A percentile compares a stretch with the other conserved stretches of the same genome.
phyloP scores from a whole-genome alignment of 176 grass and related monocot genomes.

The Juncus inflexus region DNA sequence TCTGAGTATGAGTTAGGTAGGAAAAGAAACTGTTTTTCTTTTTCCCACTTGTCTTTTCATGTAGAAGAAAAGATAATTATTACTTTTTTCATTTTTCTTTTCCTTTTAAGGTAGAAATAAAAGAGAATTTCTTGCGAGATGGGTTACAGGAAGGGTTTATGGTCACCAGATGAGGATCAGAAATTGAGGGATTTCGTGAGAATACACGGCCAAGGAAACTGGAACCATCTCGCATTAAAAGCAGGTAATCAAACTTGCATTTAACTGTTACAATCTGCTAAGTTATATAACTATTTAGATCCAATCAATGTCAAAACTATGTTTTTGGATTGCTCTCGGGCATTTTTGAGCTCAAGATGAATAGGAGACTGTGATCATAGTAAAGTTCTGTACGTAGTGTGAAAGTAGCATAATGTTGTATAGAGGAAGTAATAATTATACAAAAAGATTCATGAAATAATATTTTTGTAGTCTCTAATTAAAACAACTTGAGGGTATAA shows the following conservation, averaged over 20 bases:
- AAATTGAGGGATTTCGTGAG: slow-evolving; percentile 62
- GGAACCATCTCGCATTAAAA: slow-evolving; percentile 52
- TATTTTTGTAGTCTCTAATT: too few relatives aligned
- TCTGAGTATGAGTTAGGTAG: too few relatives aligned
- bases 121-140: slow-evolving; percentile 12
- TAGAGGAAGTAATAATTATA: too few relatives aligned
- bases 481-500: too few relatives aligned
- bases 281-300: slow-evolving; percentile 7
- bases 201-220: slow-evolving; percentile 55
- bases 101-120: too few relatives aligned
- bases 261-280: background rate
- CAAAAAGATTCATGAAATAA: too few relatives aligned
- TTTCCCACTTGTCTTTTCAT: too few relatives aligned
- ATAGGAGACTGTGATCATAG: background rate
- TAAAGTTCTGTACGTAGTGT: background rate
- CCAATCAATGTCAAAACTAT: slow-evolving; percentile 1
- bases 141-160: slow-evolving; percentile 69
- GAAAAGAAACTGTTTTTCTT: too few relatives aligned
- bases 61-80: too few relatives aligned
- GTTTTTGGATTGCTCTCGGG: slow-evolving; percentile 14
- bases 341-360: background rate
- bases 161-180: slow-evolving; percentile 73
- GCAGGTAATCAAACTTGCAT: slow-evolving; percentile 39
- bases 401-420: background rate
- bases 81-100: too few relatives aligned